Evolutionary conservation across 2,329 filamentous ascomycete genomes (phyloP).

Genomic region (Fusarium luffae): DNA sequence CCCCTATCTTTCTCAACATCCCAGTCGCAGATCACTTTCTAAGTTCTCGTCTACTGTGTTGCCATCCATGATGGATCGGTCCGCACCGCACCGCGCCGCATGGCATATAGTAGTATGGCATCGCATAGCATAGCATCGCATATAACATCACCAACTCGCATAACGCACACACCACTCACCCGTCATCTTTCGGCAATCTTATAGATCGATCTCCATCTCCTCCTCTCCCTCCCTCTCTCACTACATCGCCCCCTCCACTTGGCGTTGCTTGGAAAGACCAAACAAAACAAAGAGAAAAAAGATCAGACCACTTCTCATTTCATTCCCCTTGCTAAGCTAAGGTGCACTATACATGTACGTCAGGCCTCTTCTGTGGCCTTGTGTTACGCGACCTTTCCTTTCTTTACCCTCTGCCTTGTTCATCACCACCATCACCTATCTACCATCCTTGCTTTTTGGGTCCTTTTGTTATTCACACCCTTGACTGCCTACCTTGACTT

Average conservation of each 20-base stretch:
- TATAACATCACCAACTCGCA: constrained; percentile 11
- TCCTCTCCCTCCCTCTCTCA: background rate
- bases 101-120: background rate
- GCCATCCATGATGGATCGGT: constrained; percentile 12
- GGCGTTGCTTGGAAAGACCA: constrained; percentile 23
- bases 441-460: constrained; percentile 26
- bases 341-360: constrained; percentile 27
- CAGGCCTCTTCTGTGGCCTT: constrained; percentile 34
- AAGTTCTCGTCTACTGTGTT: constrained; percentile 1
- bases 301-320: constrained; percentile 31
- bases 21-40: constrained; percentile 27
- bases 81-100: background rate
- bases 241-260: constrained; percentile 24
- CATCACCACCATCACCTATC: constrained; percentile 29
- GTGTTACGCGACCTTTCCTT: constrained; percentile 41
- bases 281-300: background rate
- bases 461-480: constrained; percentile 37
- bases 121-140: background rate
- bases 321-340: constrained; percentile 21
- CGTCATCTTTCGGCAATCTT: constrained; percentile 29
- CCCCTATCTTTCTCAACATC: constrained; percentile 10
- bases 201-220: constrained; percentile 10
- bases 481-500: constrained; percentile 15
- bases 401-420: constrained; percentile 30
- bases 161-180: constrained; percentile 28